Percentiles rank a stretch among this genome's conserved stretches.
These are phyloP conservation scores for Tympanopsis confertula DNA, from an alignment of 2,329 filamentous ascomycete genomes.

Conservation along the genomic window DNA sequence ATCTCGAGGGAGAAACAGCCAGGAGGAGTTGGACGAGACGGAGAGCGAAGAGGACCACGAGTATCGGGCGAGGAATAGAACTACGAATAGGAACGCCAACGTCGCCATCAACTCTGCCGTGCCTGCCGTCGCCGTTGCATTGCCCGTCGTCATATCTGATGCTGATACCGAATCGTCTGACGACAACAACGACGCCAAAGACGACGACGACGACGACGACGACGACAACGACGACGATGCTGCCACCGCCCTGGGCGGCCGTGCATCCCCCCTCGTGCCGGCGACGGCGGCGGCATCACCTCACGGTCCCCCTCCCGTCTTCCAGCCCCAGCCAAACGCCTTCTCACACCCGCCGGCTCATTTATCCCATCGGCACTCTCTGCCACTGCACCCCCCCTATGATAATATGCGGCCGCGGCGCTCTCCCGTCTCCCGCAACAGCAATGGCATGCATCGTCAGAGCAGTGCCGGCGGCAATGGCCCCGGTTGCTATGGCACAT, in stretches of 20 bases:
- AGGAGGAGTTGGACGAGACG: constrained; percentile 89
- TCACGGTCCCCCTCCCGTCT: constrained; percentile 39
- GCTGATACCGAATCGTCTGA: constrained; percentile 18
- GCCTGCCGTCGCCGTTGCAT: too few species aligned
- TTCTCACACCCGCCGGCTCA: constrained; percentile 70
- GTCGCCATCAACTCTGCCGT: too few species aligned
- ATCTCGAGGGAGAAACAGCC: too few species aligned
- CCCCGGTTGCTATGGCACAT: constrained; percentile 14
- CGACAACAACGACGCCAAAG: constrained; percentile 22
- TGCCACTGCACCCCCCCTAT: constrained; percentile 35
- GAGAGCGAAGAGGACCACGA: constrained; percentile 84
- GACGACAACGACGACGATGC: constrained; percentile 62
- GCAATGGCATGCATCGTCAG: neutral
- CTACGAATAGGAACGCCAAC: too few species aligned
- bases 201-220: constrained; percentile 28
- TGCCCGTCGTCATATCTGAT: too few species aligned
- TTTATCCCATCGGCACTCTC: constrained; percentile 34
- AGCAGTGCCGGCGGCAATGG: constrained; percentile 17
- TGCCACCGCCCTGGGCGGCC: constrained; percentile 63
- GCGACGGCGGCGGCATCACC: too few species aligned
- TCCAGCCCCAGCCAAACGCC: constrained; percentile 82
- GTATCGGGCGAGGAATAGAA: too few species aligned
- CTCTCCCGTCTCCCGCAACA: constrained; percentile 29
- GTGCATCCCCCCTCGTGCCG: constrained; percentile 31
- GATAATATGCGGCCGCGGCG: constrained; percentile 32